phyloP scores from a whole-genome alignment of 1,284 basidiomycete species.

The Taiwanofungus camphoratus region DNA sequence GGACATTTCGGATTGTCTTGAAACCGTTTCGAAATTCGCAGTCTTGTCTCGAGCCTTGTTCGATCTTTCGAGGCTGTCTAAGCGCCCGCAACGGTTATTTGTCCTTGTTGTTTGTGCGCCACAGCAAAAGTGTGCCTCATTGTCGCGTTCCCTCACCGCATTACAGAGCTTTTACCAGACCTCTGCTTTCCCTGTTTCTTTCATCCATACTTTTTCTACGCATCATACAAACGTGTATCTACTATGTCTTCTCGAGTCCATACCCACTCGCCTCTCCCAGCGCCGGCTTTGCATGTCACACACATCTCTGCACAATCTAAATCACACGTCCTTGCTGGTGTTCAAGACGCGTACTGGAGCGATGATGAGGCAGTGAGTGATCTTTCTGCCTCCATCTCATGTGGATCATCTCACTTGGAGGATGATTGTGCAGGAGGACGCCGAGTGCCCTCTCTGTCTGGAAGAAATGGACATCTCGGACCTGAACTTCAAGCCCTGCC shows the following conservation, averaged over 20 bases:
- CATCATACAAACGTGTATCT: slow-evolving; percentile 16
- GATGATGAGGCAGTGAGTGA: slow-evolving; percentile 68
- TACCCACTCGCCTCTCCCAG: slow-evolving; percentile 57
- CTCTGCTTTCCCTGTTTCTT: slow-evolving; percentile 13
- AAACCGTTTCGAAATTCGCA: neutral
- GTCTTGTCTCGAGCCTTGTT: too few relatives aligned
- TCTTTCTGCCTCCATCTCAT: slow-evolving; percentile 6
- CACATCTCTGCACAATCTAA: slow-evolving; percentile 71
- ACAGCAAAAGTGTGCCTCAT: slow-evolving; percentile 19
- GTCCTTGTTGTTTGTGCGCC: slow-evolving; percentile 19
- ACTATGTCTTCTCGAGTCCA: slow-evolving; percentile 31
- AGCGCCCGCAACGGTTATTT: slow-evolving; percentile 11
- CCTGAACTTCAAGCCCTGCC: slow-evolving; percentile 98
- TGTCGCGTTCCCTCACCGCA: slow-evolving; percentile 18
- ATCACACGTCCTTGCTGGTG: slow-evolving; percentile 78
- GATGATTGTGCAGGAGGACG: slow-evolving; percentile 72
- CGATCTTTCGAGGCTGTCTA: too few relatives aligned
- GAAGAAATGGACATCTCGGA: slow-evolving; percentile 99
- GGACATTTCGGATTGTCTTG: too few relatives aligned
- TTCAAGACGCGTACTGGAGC: slow-evolving; percentile 98
- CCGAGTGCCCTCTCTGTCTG: slow-evolving; percentile 96
- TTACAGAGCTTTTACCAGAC: slow-evolving; percentile 8
- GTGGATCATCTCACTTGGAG: slow-evolving; percentile 9
- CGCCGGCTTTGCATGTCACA: slow-evolving; percentile 63
- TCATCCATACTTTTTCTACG: slow-evolving; percentile 10